Base-by-base conservation (phyloP, 257 asterid species). In the Leptodermis oblonga region DNA sequence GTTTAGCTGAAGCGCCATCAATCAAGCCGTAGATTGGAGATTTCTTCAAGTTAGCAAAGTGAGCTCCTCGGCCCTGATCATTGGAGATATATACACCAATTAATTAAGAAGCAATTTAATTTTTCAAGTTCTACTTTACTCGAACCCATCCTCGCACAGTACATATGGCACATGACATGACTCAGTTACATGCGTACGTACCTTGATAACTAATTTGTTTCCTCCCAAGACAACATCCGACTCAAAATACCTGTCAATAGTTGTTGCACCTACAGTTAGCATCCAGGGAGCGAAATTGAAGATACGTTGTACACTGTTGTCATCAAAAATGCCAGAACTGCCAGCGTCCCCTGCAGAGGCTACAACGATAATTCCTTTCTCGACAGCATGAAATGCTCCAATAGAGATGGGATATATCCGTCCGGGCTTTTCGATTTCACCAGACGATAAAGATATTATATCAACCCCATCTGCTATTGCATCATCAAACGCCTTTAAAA, bases 221-320 rank as follows among this genome's bases (percentile, higher is more conserved):
- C 82, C 89, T 12, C 88, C 97, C 45, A 90, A 67, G 33, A 90
- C 60, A 37, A 88, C 58, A 43, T 74, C 83, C 0, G 86, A 60
- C 82, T 88, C 81, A 14, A 90, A 87, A 42, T 81, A 89, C 7
- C 98, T 95, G 52, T 90, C 97, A 4, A 88, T 83, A 7, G 96
- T 85, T 34, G 96, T 84, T 23, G 96, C 97, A 7, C 92, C 95
- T 23, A 92, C 96, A 4, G 98, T 85, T 18, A 92, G 71, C 58
- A 92, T 84, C 98, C 98, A 92, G 3, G 98, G 98, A 49, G 95
- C 97, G 5, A 73, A 77, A 48, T 92, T 92, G 70, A 71, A 81
- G 7, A 85, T 86, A 0, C 58, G 85, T 36, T 20, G 13, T 9
- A 20, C 87, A 15, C 18, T 26, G 20, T 28, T 30, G 2, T 90